Conservation (phyloP, 441 rosid species). For the Adansonia grandidieri region DNA sequence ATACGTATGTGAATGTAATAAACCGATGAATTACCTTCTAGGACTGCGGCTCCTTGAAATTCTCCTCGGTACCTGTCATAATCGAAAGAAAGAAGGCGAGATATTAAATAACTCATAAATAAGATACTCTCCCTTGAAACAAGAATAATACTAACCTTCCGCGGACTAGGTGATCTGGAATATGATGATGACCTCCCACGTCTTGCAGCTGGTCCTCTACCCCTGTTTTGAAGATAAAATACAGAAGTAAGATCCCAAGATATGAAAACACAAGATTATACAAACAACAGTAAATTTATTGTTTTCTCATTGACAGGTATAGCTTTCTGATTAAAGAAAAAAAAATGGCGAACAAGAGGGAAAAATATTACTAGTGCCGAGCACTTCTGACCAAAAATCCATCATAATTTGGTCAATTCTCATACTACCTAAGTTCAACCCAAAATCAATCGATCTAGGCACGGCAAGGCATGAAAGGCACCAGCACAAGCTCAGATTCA, state of each 20-base stretch:
- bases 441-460: background rate
- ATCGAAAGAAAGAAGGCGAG: slow-evolving; percentile 19
- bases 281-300: too few relatives aligned
- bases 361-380: background rate
- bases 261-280: background rate
- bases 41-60: slow-evolving; percentile 77
- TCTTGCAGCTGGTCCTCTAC: slow-evolving; percentile 59
- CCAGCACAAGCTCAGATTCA: slow-evolving; percentile 10
- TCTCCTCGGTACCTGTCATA: slow-evolving; percentile 51
- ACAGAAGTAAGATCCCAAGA: slow-evolving; percentile 4
- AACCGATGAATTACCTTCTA: slow-evolving; percentile 46
- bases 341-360: background rate
- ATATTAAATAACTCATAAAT: background rate
- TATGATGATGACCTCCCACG: slow-evolving; percentile 71
- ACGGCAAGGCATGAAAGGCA: background rate
- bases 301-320: background rate
- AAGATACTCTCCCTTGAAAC: background rate
- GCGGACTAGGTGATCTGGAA: slow-evolving; percentile 73
- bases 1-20: background rate
- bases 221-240: slow-evolving; percentile 43
- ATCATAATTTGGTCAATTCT: background rate
- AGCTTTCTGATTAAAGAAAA: background rate
- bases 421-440: background rate
- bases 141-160: slow-evolving; percentile 53
- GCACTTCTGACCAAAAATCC: background rate